phyloP scores from a whole-genome alignment of 192 early-diverging fungal genomes.

The Rhizoclosmatium globosum region DNA sequence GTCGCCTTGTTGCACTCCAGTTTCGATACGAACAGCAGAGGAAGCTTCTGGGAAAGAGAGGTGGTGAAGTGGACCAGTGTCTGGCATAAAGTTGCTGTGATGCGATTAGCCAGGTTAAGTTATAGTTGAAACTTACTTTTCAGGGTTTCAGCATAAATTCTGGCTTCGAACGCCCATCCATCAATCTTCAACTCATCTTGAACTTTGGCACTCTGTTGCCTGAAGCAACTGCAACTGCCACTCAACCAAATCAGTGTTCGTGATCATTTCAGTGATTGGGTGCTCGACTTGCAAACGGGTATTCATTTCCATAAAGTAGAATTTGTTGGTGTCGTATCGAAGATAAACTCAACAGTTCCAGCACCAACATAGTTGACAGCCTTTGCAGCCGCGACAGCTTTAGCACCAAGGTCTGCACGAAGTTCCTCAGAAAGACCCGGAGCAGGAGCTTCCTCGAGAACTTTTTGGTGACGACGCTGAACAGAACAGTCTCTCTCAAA shows the following conservation, averaged over 20 bases:
- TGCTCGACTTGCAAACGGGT: constrained; percentile 96
- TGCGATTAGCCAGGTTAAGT: background rate
- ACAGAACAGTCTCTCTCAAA: constrained; percentile 97
- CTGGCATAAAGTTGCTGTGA: constrained; percentile 85
- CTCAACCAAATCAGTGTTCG: constrained; percentile 89
- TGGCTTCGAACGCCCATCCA: constrained; percentile 96
- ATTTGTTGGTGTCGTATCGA: constrained; percentile 88
- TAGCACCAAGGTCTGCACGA: constrained; percentile 75
- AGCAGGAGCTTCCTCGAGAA: constrained; percentile 95
- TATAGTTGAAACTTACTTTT: constrained; percentile 54
- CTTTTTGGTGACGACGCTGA: constrained; percentile 95
- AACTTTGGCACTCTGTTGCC: constrained; percentile 83
- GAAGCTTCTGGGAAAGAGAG: constrained; percentile 74
- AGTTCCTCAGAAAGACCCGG: constrained; percentile 80
- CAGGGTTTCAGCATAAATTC: constrained; percentile 98
- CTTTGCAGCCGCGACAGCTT: constrained; percentile 92
- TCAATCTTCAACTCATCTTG: constrained; percentile 76
- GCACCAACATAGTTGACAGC: constrained; percentile 95
- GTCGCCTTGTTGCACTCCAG: constrained; percentile 91
- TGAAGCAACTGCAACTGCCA: constrained; percentile 96
- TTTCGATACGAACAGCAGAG: constrained; percentile 82
- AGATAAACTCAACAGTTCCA: constrained; percentile 98
- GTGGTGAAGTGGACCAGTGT: constrained; percentile 88
- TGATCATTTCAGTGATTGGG: constrained; percentile 97
- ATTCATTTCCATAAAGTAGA: constrained; percentile 99